phyloP scores from a whole-genome alignment of 495 filamentous ascomycete genomes.

The Aeminium ludgeri region DNA sequence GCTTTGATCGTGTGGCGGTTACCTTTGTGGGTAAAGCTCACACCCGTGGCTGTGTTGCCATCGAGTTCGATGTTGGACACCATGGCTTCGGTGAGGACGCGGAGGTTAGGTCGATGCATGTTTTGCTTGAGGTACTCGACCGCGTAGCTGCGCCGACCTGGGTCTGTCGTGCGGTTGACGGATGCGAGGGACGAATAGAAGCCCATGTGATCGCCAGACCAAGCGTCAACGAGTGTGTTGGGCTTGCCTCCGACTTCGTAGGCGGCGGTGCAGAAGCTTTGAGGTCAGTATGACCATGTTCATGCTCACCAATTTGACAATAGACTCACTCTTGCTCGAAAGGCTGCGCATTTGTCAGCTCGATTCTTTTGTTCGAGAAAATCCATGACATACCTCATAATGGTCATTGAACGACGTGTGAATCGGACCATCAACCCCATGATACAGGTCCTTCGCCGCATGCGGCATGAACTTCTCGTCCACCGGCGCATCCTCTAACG shows the following conservation, averaged over 20 bases:
- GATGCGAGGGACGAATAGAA: conserved; percentile 16
- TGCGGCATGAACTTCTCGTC: conserved; percentile 13
- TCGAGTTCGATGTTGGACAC: conserved; percentile 15
- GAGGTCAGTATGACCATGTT: not conserved
- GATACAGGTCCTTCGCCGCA: conserved; percentile 11
- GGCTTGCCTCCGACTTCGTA: conserved; percentile 16
- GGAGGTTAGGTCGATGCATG: conserved; percentile 10
- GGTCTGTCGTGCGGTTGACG: conserved; percentile 9
- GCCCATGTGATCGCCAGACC: conserved; percentile 17
- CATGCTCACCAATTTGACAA: not conserved
- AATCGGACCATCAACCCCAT: conserved; percentile 17
- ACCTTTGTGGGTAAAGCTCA: conserved; percentile 18
- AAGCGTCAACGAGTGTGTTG: conserved; percentile 14
- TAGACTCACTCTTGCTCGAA: conserved; percentile 16
- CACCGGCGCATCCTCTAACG: not conserved
- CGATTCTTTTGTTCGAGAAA: not conserved
- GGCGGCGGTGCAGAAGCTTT: conserved; percentile 15
- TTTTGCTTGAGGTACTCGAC: conserved; percentile 17
- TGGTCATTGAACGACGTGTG: conserved; percentile 22
- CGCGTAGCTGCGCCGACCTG: conserved; percentile 12
- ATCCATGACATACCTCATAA: conserved; percentile 5
- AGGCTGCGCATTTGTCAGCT: conserved; percentile 9
- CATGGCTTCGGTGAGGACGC: conserved; percentile 13
- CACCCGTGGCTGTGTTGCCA: conserved; percentile 14
- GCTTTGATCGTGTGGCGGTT: conserved; percentile 12